A percentile compares a stretch with the other conserved stretches of the same genome.
Evolutionary conservation across 2,329 filamentous ascomycete species (phyloP).

Genomic region (Sarocladiaceae sp.): DNA sequence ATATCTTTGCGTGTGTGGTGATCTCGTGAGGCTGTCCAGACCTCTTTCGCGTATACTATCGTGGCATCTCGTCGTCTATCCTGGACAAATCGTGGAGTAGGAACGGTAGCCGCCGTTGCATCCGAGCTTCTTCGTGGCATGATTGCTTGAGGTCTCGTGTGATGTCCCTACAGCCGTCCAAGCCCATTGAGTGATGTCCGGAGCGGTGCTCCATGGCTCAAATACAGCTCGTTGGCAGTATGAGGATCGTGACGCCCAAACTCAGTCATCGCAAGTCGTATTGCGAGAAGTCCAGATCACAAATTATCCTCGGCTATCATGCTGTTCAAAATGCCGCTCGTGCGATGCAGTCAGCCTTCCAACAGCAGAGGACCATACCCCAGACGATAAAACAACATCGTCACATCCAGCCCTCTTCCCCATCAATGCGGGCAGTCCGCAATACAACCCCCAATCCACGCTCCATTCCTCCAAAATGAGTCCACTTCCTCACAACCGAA

Average conservation of each 20-base stretch:
- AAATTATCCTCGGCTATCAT: too few relatives aligned
- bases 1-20: not conserved
- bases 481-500: not conserved
- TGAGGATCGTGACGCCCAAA: too few relatives aligned
- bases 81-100: not conserved
- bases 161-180: too few relatives aligned
- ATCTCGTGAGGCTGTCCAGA: not conserved
- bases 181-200: too few relatives aligned
- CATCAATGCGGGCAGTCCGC: not conserved
- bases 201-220: too few relatives aligned
- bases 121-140: constrained; percentile 6
- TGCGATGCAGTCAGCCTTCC: not conserved
- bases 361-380: too few relatives aligned
- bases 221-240: too few relatives aligned
- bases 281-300: too few relatives aligned
- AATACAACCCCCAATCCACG: not conserved
- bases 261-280: not conserved
- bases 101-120: not conserved
- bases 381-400: too few relatives aligned
- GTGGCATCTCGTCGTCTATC: constrained; percentile 3
- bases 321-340: not conserved
- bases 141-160: too few relatives aligned
- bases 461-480: not conserved
- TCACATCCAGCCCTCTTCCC: not conserved
- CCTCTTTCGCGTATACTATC: not conserved